These are phyloP conservation scores for Ampelomyces quisqualis DNA, from an alignment of 2,329 filamentous ascomycete genomes.

Conservation along the genomic window DNA sequence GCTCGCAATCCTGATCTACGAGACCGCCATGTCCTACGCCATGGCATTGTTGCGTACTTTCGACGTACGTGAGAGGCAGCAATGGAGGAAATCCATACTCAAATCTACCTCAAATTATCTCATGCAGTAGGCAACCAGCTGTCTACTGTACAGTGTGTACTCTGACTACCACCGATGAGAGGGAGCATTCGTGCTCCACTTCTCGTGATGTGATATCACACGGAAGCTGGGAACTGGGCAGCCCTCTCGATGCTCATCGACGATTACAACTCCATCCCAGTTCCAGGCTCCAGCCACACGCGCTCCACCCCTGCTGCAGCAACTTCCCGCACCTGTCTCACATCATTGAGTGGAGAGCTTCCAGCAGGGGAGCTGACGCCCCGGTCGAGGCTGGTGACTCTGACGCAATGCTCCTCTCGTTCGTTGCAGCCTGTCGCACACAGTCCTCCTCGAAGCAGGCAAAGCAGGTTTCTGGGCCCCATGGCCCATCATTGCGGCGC, in stretches of 20 bases:
- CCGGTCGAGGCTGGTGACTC: conserved; percentile 34
- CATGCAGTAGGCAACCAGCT: no score
- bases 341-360: conserved; percentile 28
- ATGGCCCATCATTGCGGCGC: conserved; percentile 30
- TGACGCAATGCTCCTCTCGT: conserved; percentile 40
- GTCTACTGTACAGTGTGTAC: no score
- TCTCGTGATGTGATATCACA: conserved; percentile 16
- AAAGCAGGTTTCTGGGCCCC: conserved; percentile 44
- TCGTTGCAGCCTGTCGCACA: conserved; percentile 31
- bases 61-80: not conserved
- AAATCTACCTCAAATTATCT: no score
- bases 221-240: conserved; percentile 24
- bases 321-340: conserved; percentile 30
- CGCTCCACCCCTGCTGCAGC: conserved; percentile 21
- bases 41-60: not conserved
- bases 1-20: conserved; percentile 6
- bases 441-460: conserved; percentile 17
- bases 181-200: conserved; percentile 17
- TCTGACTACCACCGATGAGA: no score
- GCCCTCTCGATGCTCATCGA: conserved; percentile 29
- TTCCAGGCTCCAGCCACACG: conserved; percentile 36
- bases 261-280: conserved; percentile 30
- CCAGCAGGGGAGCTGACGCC: conserved; percentile 33
- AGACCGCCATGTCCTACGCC: not conserved
- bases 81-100: not conserved